Base-by-base conservation (phyloP, 2,329 filamentous ascomycete genomes). In the Apiospora pterosperma region DNA sequence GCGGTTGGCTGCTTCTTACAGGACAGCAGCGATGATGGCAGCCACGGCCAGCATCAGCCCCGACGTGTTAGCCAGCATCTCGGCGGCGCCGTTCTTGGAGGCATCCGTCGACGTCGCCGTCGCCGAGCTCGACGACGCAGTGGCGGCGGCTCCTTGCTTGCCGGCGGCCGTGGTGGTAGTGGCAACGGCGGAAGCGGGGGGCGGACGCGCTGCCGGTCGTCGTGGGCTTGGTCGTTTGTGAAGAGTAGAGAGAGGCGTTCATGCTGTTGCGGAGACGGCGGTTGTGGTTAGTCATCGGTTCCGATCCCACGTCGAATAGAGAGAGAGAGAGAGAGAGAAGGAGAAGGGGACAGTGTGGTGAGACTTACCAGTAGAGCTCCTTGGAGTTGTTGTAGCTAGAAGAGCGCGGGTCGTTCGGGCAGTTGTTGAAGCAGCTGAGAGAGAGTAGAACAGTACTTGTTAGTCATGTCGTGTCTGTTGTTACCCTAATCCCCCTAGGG, bases 361-460 rank as follows among this genome's bases (percentile, higher is more conserved):
- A 6, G 11, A 67, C 70, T 64, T 63, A 75, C 73, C 75, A 76
- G 68, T 75, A 73, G 10, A 69, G 65, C 23, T 73, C 65, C 65
- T 72, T 72, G 65, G 69, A 34, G 38, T 69, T 70, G 21, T 67
- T 64, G 62, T 70, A 64, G 44, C 66, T 67, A 21, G 72, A 62
- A 11, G 59, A 36, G 11, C 73, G 69, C 61, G 77, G 67, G 70
- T 83, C 80, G 68, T 78, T 75, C 62, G 87, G 86, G 78, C 88
- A 90, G 80, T 88, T 87, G 80, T 85, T 84, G 79, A 88, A 89
- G 83, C 88, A 90, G 36, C 81, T 83, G 65, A 36, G 12, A 64
- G 16, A 10, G 23, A 23, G 25, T 4, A 25, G 6, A 25, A 23
- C 28, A 55, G 48, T 55, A 38, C 16, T 39, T 14, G 23, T 41